Evolutionary conservation across 2,329 filamentous ascomycete genomes (phyloP).

Genomic region (Furcasterigmium furcatum): DNA sequence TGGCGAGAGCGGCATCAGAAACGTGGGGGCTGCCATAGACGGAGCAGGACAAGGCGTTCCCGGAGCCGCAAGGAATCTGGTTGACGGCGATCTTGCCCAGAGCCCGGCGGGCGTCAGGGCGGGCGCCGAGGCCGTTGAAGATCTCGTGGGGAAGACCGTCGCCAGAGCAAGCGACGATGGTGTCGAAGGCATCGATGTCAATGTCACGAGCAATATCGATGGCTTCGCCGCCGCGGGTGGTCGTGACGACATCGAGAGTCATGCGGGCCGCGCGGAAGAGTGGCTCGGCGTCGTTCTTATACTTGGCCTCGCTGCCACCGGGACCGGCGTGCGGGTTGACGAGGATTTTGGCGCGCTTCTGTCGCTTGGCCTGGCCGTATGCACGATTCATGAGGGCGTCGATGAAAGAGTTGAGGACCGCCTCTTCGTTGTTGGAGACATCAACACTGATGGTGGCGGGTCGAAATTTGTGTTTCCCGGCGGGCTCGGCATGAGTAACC

Average conservation of each 20-base stretch:
- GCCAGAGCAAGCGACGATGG: slow-evolving; percentile 84
- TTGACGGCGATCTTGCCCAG: slow-evolving; percentile 75
- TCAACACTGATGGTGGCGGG: slow-evolving; percentile 50
- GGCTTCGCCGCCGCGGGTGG: slow-evolving; percentile 72
- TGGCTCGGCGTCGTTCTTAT: slow-evolving; percentile 72
- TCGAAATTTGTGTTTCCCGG: slow-evolving; percentile 56
- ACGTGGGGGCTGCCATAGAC: slow-evolving; percentile 76
- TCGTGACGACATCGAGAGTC: slow-evolving; percentile 68
- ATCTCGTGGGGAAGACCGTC: slow-evolving; percentile 91
- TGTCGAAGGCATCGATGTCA: slow-evolving; percentile 78
- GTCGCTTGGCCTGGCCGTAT: slow-evolving; percentile 65
- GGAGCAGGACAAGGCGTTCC: slow-evolving; percentile 92
- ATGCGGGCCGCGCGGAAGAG: slow-evolving; percentile 81
- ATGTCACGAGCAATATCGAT: slow-evolving; percentile 71
- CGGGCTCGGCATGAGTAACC: slow-evolving; percentile 68
- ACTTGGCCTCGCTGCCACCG: slow-evolving; percentile 70
- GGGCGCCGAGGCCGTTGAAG: slow-evolving; percentile 85
- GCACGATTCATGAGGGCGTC: slow-evolving; percentile 63
- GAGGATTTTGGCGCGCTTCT: slow-evolving; percentile 80
- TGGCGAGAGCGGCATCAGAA: slow-evolving; percentile 72
- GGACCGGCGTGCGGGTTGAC: slow-evolving; percentile 91
- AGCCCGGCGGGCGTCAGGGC: slow-evolving; percentile 70
- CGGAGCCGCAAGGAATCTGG: slow-evolving; percentile 88
- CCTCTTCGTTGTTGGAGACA: slow-evolving; percentile 24
- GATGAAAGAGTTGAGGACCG: slow-evolving; percentile 58